Evolutionary conservation across 352 stramenopile genomes (phyloP).

Genomic region (Globisporangium rhizosaccharum): DNA sequence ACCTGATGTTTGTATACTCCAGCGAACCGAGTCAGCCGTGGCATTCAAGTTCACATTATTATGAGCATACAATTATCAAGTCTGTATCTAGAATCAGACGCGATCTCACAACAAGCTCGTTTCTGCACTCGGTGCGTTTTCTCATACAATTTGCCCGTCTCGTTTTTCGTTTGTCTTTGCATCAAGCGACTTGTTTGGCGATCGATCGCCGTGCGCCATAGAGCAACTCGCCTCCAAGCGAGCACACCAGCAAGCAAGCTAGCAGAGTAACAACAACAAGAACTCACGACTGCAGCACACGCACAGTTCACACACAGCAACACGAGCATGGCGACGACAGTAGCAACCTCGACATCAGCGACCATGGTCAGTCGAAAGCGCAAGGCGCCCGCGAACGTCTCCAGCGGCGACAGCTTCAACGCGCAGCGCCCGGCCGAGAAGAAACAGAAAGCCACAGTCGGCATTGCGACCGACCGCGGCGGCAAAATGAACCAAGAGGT

Average conservation of each 20-base stretch:
- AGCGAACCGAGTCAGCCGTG: too few species aligned
- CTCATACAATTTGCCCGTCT: too few species aligned
- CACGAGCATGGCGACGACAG: background rate
- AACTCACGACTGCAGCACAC: background rate
- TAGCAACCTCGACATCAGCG: background rate
- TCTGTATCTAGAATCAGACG: too few species aligned
- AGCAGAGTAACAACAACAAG: too few species aligned
- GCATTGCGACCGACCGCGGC: constrained; percentile 65
- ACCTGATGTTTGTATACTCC: too few species aligned
- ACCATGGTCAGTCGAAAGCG: constrained; percentile 25
- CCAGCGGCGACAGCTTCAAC: constrained; percentile 13
- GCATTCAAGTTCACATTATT: too few species aligned
- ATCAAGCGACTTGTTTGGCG: too few species aligned
- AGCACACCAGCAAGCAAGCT: background rate
- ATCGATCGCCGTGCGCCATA: background rate
- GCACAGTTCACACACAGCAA: background rate
- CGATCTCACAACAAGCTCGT: too few species aligned
- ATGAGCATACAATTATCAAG: too few species aligned
- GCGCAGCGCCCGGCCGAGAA: constrained; percentile 19
- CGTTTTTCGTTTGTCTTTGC: too few species aligned
- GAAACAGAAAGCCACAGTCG: constrained; percentile 44
- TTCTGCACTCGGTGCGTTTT: too few species aligned
- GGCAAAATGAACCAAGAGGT: constrained; percentile 75
- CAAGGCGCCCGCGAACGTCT: constrained; percentile 19
- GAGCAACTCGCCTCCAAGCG: background rate